Conservation (phyloP, 495 filamentous ascomycete species). For the Daldinia decipiens region DNA sequence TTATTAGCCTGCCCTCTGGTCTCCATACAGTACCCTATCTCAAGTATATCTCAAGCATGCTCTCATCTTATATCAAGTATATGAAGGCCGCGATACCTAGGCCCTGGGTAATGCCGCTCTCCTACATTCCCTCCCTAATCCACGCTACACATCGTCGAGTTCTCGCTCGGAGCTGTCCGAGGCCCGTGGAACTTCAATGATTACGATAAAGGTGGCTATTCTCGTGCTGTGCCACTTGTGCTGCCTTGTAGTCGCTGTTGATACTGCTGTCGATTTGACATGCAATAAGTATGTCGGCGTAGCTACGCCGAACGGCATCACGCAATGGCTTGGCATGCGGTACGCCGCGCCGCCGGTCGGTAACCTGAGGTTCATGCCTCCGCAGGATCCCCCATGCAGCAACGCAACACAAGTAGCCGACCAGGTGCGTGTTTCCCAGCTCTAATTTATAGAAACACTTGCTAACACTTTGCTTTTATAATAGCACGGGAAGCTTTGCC, state of each 20-base stretch:
- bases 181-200: constrained; percentile 32
- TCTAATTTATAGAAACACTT: neutral
- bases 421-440: constrained; percentile 29
- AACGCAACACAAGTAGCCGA: constrained; percentile 27
- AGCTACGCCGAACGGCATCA: constrained; percentile 53
- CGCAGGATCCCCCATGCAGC: constrained; percentile 59
- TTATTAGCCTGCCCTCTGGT: constrained; percentile 15
- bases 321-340: constrained; percentile 73
- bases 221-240: constrained; percentile 40
- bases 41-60: neutral
- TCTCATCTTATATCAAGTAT: constrained; percentile 15
- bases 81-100: constrained; percentile 25
- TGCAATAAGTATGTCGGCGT: constrained; percentile 44
- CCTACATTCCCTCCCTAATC: constrained; percentile 10
- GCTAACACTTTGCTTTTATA: constrained; percentile 12
- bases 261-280: constrained; percentile 35
- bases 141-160: constrained; percentile 15
- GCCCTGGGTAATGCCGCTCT: constrained; percentile 8
- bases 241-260: constrained; percentile 23
- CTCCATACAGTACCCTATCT: constrained; percentile 13
- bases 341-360: constrained; percentile 70
- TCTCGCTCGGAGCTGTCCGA: constrained; percentile 35
- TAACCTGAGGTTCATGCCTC: constrained; percentile 67
- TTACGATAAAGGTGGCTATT: constrained; percentile 18
- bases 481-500: constrained; percentile 44